Base-by-base conservation (phyloP, 2,329 filamentous ascomycete species). In the Falciphora oryzae region DNA sequence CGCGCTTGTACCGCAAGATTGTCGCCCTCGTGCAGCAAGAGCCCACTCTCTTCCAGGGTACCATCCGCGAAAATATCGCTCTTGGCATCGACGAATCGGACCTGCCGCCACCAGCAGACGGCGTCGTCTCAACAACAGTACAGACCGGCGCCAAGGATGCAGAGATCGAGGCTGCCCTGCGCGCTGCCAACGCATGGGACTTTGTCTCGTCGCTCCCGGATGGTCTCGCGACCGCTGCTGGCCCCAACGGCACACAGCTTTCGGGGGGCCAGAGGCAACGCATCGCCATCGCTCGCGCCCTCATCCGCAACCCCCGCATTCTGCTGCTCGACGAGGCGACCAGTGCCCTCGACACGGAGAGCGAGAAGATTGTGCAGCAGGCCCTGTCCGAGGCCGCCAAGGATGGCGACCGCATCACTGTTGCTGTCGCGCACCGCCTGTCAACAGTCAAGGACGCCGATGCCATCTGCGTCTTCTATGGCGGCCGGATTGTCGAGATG, bases 231-330 rank as follows among this genome's bases (percentile, higher is more conserved):
- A 97, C 93, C 0, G 73, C 93, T 2, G 93, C 96, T 35, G 94
- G 95, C 32, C 91, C 85, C 75, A 96, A 97, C 78, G 95, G 94
- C 59, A 84, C 87, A 18, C 85, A 97, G 73, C 79, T 97, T 22
- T 93, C 89, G 1, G 94, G 95, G 64, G 95, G 94, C 0, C 95
- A 98, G 77, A 97, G 97, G 74, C 94, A 98, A 77, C 90, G 95
- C 66, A 89, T 98, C 50, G 94, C 93, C 62, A 97, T 98, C 73
- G 94, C 95, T 3, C 88, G 94, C 6, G 95, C 94, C 0, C 81
- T 98, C 16, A 87, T 98, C 57, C 89, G 94, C n/a, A 87, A 97
- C 71, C 94, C 95, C 8, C 93, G 92, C 76, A 88, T 98, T 66
- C 79, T 98, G 4, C 83, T 95, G 0, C 83, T 96, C 0, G 91